A percentile compares a stretch with the other conserved stretches of the same genome.
Evolutionary conservation across 1,284 basidiomycete species (phyloP).

Genomic region (Cutaneotrichosporon spelunceum): DNA sequence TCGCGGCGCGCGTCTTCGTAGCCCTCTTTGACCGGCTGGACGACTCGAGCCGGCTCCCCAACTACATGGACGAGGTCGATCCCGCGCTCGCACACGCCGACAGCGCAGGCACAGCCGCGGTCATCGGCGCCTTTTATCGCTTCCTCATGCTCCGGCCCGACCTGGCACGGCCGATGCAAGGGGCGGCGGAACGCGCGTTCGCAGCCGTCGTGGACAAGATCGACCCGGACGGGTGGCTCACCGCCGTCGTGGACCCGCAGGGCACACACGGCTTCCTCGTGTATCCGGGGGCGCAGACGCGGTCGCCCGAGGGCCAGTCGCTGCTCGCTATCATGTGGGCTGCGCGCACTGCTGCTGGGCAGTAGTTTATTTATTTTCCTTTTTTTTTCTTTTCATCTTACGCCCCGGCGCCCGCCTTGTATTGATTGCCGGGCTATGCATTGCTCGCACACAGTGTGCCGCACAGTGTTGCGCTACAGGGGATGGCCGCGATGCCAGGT

Average conservation of each 20-base stretch:
- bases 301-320: conserved; percentile 39
- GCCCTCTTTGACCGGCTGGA: conserved; percentile 52
- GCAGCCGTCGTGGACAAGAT: conserved; percentile 33
- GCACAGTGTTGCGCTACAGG: neutral
- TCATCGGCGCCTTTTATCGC: conserved; percentile 42
- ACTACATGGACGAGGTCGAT: conserved; percentile 31
- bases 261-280: conserved; percentile 30
- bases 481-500: too few species aligned
- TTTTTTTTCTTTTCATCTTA: neutral
- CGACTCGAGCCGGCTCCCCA: conserved; percentile 37
- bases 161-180: conserved; percentile 12
- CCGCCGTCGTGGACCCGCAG: conserved; percentile 35
- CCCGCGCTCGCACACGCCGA: conserved; percentile 24
- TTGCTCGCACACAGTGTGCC: too few species aligned
- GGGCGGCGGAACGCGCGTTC: conserved; percentile 30
- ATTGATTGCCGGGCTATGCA: neutral
- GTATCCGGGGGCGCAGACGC: conserved; percentile 10
- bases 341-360: conserved; percentile 32
- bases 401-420: neutral
- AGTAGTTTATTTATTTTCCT: neutral
- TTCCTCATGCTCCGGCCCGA: conserved; percentile 24
- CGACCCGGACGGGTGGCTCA: conserved; percentile 28
- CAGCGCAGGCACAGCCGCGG: conserved; percentile 33
- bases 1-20: conserved; percentile 47
- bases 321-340: conserved; percentile 42